Conservation (phyloP, 2,329 filamentous ascomycete genomes). For the Ascochyta clinopodiicola region DNA sequence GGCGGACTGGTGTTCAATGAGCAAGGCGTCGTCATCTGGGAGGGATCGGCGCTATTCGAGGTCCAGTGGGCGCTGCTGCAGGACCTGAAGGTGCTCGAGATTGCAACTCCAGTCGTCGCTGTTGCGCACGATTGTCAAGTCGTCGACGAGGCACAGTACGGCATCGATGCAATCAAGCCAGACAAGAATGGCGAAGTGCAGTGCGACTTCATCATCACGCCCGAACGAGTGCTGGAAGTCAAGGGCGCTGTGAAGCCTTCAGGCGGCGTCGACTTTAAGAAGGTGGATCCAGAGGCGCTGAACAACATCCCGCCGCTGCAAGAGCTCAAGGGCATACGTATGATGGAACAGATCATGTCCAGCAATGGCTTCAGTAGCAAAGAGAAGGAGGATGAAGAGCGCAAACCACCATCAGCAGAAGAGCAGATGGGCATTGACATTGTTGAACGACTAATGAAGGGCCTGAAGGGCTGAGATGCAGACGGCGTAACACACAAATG, state of each 20-base stretch:
- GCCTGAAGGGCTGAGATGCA: constrained; percentile 24
- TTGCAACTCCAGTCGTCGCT: constrained; percentile 38
- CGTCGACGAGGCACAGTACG: constrained; percentile 38
- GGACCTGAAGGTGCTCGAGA: constrained; percentile 39
- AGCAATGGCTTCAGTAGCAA: constrained; percentile 17
- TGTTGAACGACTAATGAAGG: constrained; percentile 42
- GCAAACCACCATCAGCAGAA: constrained; percentile 24
- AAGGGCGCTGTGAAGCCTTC: constrained; percentile 42
- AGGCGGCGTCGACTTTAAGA: constrained; percentile 49
- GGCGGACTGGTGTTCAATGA: constrained; percentile 51
- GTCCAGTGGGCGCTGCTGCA: constrained; percentile 54
- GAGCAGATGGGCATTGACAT: constrained; percentile 44
- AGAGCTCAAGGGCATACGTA: constrained; percentile 46
- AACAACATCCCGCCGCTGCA: constrained; percentile 48
- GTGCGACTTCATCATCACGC: constrained; percentile 52
- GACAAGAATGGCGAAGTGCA: constrained; percentile 50
- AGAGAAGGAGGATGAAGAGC: constrained; percentile 12
- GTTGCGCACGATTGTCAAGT: constrained; percentile 54
- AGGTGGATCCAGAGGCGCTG: constrained; percentile 45
- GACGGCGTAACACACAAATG: neutral
- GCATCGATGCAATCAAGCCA: constrained; percentile 29
- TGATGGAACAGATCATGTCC: constrained; percentile 45
- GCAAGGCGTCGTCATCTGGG: constrained; percentile 50
- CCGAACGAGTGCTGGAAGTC: constrained; percentile 40
- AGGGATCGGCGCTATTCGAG: constrained; percentile 53